Conservation (phyloP, 805 yeast genomes). For the Candida chauliodis region DNA sequence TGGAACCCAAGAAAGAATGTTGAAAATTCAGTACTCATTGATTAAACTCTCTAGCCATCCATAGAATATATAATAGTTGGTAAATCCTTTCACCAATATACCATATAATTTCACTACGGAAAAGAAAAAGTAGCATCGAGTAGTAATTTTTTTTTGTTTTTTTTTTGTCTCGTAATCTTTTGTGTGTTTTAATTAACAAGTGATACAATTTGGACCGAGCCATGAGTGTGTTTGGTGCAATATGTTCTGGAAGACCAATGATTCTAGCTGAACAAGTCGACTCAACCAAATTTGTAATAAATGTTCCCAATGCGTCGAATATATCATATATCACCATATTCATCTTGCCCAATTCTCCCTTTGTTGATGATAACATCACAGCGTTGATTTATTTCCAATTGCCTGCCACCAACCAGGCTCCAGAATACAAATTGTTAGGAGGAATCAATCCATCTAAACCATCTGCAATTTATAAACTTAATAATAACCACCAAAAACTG, state of each 20-base stretch:
- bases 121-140: neutral
- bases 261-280: constrained; percentile 64
- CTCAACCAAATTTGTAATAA: constrained; percentile 60
- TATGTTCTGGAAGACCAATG: constrained; percentile 69
- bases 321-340: constrained; percentile 81
- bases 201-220: neutral
- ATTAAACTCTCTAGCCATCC: constrained; percentile 13
- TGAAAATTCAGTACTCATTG: constrained; percentile 6
- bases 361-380: constrained; percentile 60
- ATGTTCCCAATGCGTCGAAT: constrained; percentile 57
- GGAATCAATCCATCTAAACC: constrained; percentile 66
- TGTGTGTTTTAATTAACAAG: too few species aligned
- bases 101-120: too few species aligned
- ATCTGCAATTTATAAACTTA: constrained; percentile 85
- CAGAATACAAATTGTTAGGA: constrained; percentile 64
- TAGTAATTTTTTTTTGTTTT: neutral
- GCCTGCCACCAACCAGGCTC: constrained; percentile 32
- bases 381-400: constrained; percentile 89
- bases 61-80: constrained; percentile 4
- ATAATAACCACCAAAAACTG: constrained; percentile 22
- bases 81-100: constrained; percentile 2
- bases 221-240: constrained; percentile 63
- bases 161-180: too few species aligned
- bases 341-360: constrained; percentile 73
- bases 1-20: constrained; percentile 7